Percentiles rank a stretch among this genome's conserved stretches.
phyloP scores from a whole-genome alignment of 2,329 filamentous ascomycete species.

The Arthrobotrys conoides region DNA sequence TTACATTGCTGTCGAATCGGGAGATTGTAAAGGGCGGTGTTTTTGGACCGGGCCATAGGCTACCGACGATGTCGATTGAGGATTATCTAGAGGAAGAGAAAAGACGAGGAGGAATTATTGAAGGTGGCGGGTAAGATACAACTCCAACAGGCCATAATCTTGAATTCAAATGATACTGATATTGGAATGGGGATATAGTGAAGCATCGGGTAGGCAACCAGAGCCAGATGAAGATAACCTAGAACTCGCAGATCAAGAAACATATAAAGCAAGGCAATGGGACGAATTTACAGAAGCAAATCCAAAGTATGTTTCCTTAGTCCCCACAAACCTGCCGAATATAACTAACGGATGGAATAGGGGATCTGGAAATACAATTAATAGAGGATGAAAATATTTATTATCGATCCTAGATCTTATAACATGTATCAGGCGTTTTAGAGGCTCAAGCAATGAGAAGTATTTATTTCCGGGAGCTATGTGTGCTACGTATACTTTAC shows the following conservation, averaged over 20 bases:
- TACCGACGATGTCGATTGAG: conserved; percentile 98
- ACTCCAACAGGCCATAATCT: background rate
- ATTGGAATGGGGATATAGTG: conserved; percentile 37
- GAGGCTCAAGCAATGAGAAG: conserved; percentile 20
- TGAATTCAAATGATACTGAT: background rate
- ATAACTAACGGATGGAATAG: conserved; percentile 63
- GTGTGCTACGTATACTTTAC: background rate
- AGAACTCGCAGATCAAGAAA: conserved; percentile 89
- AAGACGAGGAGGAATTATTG: conserved; percentile 86
- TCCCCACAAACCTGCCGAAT: conserved; percentile 15
- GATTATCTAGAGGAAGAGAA: conserved; percentile 96
- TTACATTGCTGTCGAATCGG: conserved; percentile 84
- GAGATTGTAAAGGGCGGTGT: conserved; percentile 83
- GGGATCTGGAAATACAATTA: conserved; percentile 85
- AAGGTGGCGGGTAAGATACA: conserved; percentile 85
- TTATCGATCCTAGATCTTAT: conserved; percentile 5
- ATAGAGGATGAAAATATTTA: conserved; percentile 73
- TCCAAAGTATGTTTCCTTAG: conserved; percentile 71
- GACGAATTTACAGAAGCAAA: conserved; percentile 95
- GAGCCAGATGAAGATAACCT: conserved; percentile 91
- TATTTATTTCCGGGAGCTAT: background rate
- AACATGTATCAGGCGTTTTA: conserved; percentile 54
- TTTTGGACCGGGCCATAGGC: conserved; percentile 89
- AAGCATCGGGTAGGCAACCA: conserved; percentile 71
- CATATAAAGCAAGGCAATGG: conserved; percentile 93